Evolutionary conservation across 2,329 filamentous ascomycete genomes (phyloP).

Genomic region (Fusarium chuoi): DNA sequence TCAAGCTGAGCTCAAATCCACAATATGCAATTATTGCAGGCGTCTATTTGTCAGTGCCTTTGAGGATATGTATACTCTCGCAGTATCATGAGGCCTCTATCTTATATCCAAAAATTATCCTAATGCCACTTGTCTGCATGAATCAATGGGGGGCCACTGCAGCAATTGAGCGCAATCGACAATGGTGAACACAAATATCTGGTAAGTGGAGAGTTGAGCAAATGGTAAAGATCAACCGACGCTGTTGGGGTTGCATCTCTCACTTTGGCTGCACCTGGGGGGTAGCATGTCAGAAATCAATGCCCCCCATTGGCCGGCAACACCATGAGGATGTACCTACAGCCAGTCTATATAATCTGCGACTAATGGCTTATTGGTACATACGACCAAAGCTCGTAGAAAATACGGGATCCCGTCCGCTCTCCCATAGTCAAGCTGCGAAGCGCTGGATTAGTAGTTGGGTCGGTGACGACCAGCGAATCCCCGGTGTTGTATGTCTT

Average conservation of each 20-base stretch:
- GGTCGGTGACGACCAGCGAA: background rate
- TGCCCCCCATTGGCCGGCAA: background rate
- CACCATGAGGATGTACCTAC: too few species aligned
- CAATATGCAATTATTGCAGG: rapidly evolving
- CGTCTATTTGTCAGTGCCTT: rapidly evolving
- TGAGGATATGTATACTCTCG: too few species aligned
- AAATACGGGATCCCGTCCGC: background rate
- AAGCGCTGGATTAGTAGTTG: background rate
- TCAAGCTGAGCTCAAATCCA: too few species aligned
- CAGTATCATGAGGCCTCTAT: background rate
- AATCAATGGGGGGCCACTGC: too few species aligned
- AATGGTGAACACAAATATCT: background rate
- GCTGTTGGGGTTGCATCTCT: background rate
- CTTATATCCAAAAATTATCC: background rate
- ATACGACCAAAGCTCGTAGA: conserved; percentile 1
- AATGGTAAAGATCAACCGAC: too few species aligned
- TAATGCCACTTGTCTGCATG: background rate
- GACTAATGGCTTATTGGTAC: rapidly evolving
- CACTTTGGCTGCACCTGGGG: background rate
- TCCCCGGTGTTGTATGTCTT: conserved; percentile 1
- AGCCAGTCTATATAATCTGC: rapidly evolving
- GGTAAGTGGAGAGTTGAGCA: rapidly evolving
- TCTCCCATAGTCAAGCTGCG: background rate
- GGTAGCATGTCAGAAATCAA: background rate
- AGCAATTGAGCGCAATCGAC: background rate